phyloP scores from a whole-genome alignment of 805 yeast genomes.

The Diddensiella santjacobensis region DNA sequence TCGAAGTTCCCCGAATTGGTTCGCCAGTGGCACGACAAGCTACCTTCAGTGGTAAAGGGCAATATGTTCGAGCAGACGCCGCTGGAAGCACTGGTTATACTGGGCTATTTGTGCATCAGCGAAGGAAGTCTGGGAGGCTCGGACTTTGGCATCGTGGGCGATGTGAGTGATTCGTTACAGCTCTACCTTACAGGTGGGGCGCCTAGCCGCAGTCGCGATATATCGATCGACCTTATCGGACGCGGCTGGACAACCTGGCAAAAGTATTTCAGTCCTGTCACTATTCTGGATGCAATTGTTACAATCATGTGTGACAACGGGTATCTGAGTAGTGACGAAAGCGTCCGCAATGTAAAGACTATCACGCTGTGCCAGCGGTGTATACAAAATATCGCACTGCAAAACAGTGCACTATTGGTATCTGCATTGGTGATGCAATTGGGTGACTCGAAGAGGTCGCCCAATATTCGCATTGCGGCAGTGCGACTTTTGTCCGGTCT shows the following conservation, averaged over 20 bases:
- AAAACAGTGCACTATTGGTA: constrained; percentile 21
- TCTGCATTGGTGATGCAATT: constrained; percentile 21
- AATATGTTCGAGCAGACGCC: constrained; percentile 4
- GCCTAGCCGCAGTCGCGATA: constrained; percentile 14
- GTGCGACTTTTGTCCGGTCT: constrained; percentile 20
- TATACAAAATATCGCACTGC: constrained; percentile 20
- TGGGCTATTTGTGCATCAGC: constrained; percentile 7
- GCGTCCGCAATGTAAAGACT: background rate
- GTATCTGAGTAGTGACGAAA: constrained; percentile 9
- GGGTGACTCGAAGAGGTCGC: constrained; percentile 7
- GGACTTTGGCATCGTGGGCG: constrained; percentile 5
- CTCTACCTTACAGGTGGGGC: constrained; percentile 16
- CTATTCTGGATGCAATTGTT: constrained; percentile 18
- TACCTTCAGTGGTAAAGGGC: constrained; percentile 10
- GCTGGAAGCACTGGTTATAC: constrained; percentile 10
- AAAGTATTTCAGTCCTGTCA: constrained; percentile 23
- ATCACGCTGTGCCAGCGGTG: constrained; percentile 15
- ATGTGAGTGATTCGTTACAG: constrained; percentile 20
- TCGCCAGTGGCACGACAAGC: constrained; percentile 7
- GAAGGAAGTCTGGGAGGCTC: background rate
- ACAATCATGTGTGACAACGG: constrained; percentile 17
- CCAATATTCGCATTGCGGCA: constrained; percentile 19
- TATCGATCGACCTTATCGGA: constrained; percentile 23
- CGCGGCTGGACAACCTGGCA: constrained; percentile 25
- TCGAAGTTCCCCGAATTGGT: background rate